Base-by-base conservation (phyloP, 2,329 filamentous ascomycete species). In the Capronia coronata region DNA sequence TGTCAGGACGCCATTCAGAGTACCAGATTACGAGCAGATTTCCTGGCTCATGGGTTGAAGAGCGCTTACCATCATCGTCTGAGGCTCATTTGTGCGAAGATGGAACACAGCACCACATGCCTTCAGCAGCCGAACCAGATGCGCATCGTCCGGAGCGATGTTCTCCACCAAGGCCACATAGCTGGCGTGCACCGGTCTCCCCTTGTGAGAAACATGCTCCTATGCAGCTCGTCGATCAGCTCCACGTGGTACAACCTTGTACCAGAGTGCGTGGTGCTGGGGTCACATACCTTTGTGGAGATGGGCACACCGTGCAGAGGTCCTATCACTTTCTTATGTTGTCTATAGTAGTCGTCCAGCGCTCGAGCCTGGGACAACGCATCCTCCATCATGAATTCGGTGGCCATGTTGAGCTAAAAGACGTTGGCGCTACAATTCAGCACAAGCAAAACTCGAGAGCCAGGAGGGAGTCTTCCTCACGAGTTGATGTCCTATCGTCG, bases 401-500 rank as follows among this genome's bases (percentile, higher is more conserved):
- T 61, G 2, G 63, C 51, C 34, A 61, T 63, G 22, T 42, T 37
- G 7, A 32, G n/a, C 29, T 32, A n/a, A n/a, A n/a, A n/a, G n/a
- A n/a, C n/a, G n/a, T n/a, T n/a, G n/a, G n/a, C n/a, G n/a, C n/a
- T n/a, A n/a, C n/a, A n/a, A n/a, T n/a, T n/a, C n/a, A n/a, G n/a
- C n/a, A n/a, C n/a, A n/a, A n/a, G n/a, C n/a, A n/a, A n/a, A n/a
- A n/a, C n/a, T n/a, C n/a, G n/a, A n/a, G n/a, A n/a, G n/a, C n/a
- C n/a, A n/a, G n/a, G n/a, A n/a, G n/a, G n/a, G n/a, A n/a, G n/a
- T n/a, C n/a, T n/a, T n/a, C n/a, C 49, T 34, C 37, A 67, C 65
- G 14, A 79, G 64, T 57, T 83, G 79, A 45, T 83, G 79, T 1
- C 79, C 78, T 40, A 80, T 54, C 9, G 76, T 71, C 37, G 76